Base-by-base conservation (phyloP, 495 filamentous ascomycete genomes). In the Podospora appendiculata region DNA sequence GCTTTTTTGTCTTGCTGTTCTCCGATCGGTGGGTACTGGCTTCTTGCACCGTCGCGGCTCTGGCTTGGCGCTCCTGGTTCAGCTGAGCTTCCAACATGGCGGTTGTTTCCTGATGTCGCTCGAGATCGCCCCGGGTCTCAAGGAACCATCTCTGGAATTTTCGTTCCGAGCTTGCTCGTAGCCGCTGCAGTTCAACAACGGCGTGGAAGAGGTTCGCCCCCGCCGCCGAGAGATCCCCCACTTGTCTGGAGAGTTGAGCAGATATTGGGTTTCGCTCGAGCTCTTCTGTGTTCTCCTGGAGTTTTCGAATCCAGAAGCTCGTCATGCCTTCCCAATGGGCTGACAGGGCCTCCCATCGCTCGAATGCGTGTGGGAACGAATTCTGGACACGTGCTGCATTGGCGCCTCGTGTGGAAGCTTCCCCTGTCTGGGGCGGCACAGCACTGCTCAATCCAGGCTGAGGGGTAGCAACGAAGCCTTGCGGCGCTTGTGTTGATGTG, bases 81-180 rank as follows among this genome's bases (percentile, higher is more conserved):
- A 98, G 68, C 25, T 83, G 80, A 19, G 77, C 73, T 61, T 95
- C 84, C 16, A 93, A 72, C 58, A 88, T 82, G n/a, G 79, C 88
- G 50, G 88, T 87, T n/a, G 87, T 75, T 64, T 96, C 93, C 54
- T 88, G 84, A 39, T 83, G 72, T 11, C 87, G 84, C 72, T 98
- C 93, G 58, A 94, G 81, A 51, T 96, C 90, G 39, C 82, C 77
- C 42, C 91, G 82, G 2, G 89, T 95, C 59, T 98, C 93, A 63
- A 95, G 94, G 70, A 96, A 96, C 93, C 93, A 98, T 40, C 94
- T 84, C 67, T 97, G 94, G 65, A 98, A 98, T 63, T 97, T 97
- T 36, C 94, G 80, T 67, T 97, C 94, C 1, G 90, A 96, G 17
- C 88, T 94, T 16, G 94, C 93, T 17, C 93, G 88, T 12, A 98